Evolutionary conservation across 345 rosid species (phyloP).

Genomic region (Populus nigra): DNA sequence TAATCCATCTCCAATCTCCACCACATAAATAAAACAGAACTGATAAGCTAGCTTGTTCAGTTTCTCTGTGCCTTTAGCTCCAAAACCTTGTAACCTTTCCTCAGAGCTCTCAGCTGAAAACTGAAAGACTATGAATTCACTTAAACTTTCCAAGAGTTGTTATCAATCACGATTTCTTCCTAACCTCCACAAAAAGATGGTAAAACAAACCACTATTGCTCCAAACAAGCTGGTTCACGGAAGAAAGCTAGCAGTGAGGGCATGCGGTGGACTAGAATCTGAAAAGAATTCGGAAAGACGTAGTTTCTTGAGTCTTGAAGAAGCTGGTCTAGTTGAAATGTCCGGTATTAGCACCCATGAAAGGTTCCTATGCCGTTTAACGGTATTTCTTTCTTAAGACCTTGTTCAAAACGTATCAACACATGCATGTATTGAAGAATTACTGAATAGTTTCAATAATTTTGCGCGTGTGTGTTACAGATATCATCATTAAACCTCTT

Average conservation of each 20-base stretch:
- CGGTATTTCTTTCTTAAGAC: conserved; percentile 40
- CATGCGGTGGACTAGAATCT: conserved; percentile 35
- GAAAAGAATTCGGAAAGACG: conserved; percentile 37
- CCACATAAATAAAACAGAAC: no score
- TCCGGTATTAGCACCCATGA: conserved; percentile 81
- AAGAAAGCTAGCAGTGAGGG: conserved; percentile 27
- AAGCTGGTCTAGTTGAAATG: conserved; percentile 84
- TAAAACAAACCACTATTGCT: conserved; percentile 7
- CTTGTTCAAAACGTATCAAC: not conserved
- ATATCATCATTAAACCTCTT: conserved; percentile 81
- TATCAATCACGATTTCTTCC: conserved; percentile 23
- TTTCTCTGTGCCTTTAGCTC: not conserved
- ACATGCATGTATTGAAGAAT: not conserved
- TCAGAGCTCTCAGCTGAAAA: not conserved
- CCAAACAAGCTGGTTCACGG: not conserved
- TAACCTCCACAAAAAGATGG: conserved; percentile 5
- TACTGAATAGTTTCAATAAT: no score
- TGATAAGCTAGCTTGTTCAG: no score
- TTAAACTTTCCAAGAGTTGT: conserved; percentile 16
- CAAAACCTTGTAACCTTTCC: no score
- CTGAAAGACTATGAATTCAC: conserved; percentile 20
- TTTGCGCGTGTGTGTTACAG: conserved; percentile 25
- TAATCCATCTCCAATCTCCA: no score
- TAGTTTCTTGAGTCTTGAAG: conserved; percentile 70
- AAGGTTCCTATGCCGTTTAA: conserved; percentile 76